Conservation (phyloP, 1,284 basidiomycete genomes). For the Heliocybe sulcata region DNA sequence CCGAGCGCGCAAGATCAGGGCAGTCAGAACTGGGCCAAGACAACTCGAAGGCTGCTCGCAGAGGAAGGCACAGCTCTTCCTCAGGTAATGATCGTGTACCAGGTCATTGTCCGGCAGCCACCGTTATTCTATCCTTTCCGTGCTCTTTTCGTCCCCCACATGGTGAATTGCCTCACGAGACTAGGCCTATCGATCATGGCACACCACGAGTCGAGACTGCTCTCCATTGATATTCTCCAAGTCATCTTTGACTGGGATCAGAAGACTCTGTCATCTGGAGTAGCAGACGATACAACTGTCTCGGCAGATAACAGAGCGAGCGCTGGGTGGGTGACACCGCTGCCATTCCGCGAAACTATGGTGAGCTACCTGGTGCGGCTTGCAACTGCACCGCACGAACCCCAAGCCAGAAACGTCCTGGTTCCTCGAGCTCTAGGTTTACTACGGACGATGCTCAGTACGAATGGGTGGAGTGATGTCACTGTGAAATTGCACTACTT, state of each 20-base stretch:
- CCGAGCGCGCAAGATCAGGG: slow-evolving; percentile 49
- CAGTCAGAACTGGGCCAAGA: slow-evolving; percentile 78
- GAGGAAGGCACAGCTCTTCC: slow-evolving; percentile 85
- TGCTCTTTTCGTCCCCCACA: slow-evolving; percentile 92
- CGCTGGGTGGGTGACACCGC: slow-evolving; percentile 64
- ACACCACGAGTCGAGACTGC: slow-evolving; percentile 73
- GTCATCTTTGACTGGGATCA: slow-evolving; percentile 88
- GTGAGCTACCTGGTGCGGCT: slow-evolving; percentile 93
- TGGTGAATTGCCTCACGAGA: slow-evolving; percentile 87
- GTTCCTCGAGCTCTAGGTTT: slow-evolving; percentile 75
- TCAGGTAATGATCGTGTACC: slow-evolving; percentile 86
- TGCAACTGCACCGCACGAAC: slow-evolving; percentile 71
- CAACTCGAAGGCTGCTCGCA: slow-evolving; percentile 80
- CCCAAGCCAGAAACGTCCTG: slow-evolving; percentile 53
- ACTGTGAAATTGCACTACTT: slow-evolving; percentile 91
- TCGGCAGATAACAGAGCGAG: slow-evolving; percentile 15
- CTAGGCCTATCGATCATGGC: slow-evolving; percentile 76
- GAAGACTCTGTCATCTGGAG: slow-evolving; percentile 32
- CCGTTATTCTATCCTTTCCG: slow-evolving; percentile 93
- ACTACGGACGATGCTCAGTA: slow-evolving; percentile 78
- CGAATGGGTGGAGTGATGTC: slow-evolving; percentile 89
- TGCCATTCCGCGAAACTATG: slow-evolving; percentile 81
- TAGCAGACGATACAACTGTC: slow-evolving; percentile 14
- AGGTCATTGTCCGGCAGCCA: slow-evolving; percentile 88
- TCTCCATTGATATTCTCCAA: slow-evolving; percentile 82